Conservation (phyloP, 148 eudicot genomes). For the Chenopodium quinoa region DNA sequence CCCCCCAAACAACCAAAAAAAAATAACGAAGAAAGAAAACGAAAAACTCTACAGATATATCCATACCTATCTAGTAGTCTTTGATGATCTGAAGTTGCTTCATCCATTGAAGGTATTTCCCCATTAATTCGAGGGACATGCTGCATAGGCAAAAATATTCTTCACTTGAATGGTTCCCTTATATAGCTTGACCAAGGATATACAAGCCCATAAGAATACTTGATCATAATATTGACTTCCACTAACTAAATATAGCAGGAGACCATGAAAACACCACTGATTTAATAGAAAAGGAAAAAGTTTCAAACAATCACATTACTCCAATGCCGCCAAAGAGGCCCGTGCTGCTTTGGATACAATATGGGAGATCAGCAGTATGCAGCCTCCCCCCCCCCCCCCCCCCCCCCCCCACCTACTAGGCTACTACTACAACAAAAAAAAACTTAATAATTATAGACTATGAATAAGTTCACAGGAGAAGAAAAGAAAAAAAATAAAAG, state of each 20-base stretch:
- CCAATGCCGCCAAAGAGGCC: no score
- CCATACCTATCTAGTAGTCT: constrained; percentile 78
- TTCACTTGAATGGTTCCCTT: constrained; percentile 22
- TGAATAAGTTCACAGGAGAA: no score
- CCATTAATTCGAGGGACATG: constrained; percentile 94
- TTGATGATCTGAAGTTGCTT: constrained; percentile 93
- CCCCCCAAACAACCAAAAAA: no score
- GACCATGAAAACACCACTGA: no score
- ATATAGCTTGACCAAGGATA: constrained; percentile 15
- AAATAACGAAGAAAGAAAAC: no score
- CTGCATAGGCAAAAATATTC: constrained; percentile 42
- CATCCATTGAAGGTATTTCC: constrained; percentile 90
- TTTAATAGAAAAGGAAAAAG: background rate
- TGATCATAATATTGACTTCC: background rate
- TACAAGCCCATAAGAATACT: background rate
- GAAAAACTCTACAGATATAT: background rate
- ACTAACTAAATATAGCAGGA: background rate
- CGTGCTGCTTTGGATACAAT: no score
- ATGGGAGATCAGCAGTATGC: no score
- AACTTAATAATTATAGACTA: no score
- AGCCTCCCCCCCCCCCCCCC: no score
- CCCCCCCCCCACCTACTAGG: no score
- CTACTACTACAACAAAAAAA: no score
- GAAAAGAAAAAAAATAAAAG: no score
- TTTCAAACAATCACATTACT: background rate